Evolutionary conservation across 768 basidiomycete species (phyloP).

Genomic region (Phanerochaete carnosa): DNA sequence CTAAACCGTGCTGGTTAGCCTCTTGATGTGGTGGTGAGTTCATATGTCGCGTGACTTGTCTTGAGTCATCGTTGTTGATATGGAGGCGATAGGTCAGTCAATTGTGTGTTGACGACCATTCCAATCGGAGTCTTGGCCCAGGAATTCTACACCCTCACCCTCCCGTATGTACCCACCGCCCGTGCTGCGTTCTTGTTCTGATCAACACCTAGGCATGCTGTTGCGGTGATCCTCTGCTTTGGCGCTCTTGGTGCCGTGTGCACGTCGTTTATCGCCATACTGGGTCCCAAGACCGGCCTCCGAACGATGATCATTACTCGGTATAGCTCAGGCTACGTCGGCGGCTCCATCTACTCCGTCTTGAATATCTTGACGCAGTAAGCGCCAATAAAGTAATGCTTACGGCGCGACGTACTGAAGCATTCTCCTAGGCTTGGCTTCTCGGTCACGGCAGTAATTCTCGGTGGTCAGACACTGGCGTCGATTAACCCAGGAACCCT

Average conservation of each 20-base stretch:
- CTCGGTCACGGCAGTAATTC: slow-evolving; percentile 44
- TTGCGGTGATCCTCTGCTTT: slow-evolving; percentile 45
- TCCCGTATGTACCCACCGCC: slow-evolving; percentile 31
- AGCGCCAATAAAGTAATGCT: slow-evolving; percentile 1
- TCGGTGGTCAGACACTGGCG: slow-evolving; percentile 50
- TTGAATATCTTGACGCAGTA: slow-evolving; percentile 48
- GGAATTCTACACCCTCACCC: slow-evolving; percentile 45
- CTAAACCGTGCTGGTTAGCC: slow-evolving; percentile 22
- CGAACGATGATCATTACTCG: slow-evolving; percentile 52
- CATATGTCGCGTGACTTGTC: neutral
- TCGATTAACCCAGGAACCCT: slow-evolving; percentile 42
- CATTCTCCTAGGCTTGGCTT: slow-evolving; percentile 39
- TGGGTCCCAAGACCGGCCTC: slow-evolving; percentile 51
- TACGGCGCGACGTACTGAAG: neutral
- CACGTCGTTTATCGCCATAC: slow-evolving; percentile 49
- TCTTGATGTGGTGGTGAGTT: slow-evolving; percentile 44
- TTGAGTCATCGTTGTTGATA: neutral
- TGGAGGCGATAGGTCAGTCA: slow-evolving; percentile 38
- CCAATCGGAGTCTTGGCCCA: slow-evolving; percentile 50
- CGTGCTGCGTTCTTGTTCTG: neutral
- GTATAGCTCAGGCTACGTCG: slow-evolving; percentile 46
- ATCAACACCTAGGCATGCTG: slow-evolving; percentile 32
- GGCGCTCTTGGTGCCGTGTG: slow-evolving; percentile 38
- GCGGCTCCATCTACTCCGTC: slow-evolving; percentile 46
- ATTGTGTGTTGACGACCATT: slow-evolving; percentile 39